Conservation (phyloP, 2,329 filamentous ascomycete genomes). For the Hymenoscyphus occultus region DNA sequence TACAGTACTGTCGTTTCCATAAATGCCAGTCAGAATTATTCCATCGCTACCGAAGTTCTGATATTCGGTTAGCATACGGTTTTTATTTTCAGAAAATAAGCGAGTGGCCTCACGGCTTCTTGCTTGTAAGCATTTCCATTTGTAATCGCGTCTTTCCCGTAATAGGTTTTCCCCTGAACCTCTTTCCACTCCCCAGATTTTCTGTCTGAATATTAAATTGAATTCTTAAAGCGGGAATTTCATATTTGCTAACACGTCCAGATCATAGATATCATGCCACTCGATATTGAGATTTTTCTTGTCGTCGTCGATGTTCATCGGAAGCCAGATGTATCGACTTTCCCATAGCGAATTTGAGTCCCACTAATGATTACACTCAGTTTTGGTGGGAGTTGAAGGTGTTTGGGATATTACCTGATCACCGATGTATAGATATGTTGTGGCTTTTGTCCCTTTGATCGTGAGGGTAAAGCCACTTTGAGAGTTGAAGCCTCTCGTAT, state of each 20-base stretch:
- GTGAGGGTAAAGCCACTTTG: slow-evolving; percentile 50
- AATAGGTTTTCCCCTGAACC: slow-evolving; percentile 48
- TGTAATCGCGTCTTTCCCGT: slow-evolving; percentile 44
- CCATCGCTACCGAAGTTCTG: not conserved
- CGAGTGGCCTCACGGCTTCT: slow-evolving; percentile 49
- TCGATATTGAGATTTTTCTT: slow-evolving; percentile 48
- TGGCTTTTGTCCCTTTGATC: slow-evolving; percentile 48
- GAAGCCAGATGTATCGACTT: slow-evolving; percentile 55
- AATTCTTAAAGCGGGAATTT: too few relatives aligned
- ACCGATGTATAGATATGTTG: slow-evolving; percentile 33
- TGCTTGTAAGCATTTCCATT: slow-evolving; percentile 51
- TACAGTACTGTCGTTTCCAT: not conserved
- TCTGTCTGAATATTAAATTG: not conserved
- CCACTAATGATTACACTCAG: slow-evolving; percentile 44
- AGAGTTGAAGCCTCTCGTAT: slow-evolving; percentile 52
- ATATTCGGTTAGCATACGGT: not conserved
- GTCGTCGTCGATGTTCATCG: slow-evolving; percentile 49
- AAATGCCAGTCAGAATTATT: not conserved
- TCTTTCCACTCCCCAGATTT: slow-evolving; percentile 20
- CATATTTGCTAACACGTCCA: slow-evolving; percentile 45
- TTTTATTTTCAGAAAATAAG: not conserved
- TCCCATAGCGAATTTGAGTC: slow-evolving; percentile 56
- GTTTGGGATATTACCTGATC: not conserved
- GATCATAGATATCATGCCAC: slow-evolving; percentile 56
- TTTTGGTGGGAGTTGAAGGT: slow-evolving; percentile 42